Evolutionary conservation across 331 rosid genomes (phyloP).

Genomic region (Saraca asoca): DNA sequence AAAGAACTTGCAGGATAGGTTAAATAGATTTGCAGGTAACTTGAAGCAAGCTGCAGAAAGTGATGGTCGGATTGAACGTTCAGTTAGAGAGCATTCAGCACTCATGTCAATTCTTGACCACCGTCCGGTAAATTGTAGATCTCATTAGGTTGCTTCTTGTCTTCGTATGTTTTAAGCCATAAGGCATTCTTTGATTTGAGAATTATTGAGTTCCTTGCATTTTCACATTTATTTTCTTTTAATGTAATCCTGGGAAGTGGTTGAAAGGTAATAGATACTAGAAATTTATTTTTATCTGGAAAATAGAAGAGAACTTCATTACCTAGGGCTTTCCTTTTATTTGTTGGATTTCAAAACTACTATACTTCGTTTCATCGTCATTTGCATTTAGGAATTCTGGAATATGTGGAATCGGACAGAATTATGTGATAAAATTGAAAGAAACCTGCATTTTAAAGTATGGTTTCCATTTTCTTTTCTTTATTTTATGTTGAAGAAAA

Average conservation of each 20-base stretch:
- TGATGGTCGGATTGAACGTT: constrained; percentile 85
- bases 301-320: neutral
- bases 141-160: constrained; percentile 2
- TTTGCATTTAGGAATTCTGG: neutral
- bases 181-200: neutral
- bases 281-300: constrained; percentile 1
- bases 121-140: constrained; percentile 63
- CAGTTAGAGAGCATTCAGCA: constrained; percentile 76
- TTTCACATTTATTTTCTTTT: neutral
- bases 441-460: no score
- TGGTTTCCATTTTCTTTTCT: neutral
- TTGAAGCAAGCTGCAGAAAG: constrained; percentile 95
- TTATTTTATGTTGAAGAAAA: neutral
- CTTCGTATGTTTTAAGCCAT: neutral
- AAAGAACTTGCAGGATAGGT: constrained; percentile 86
- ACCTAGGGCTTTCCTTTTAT: neutral
- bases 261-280: neutral
- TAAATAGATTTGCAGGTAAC: constrained; percentile 86
- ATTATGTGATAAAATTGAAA: no score
- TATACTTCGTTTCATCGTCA: neutral
- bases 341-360: neutral
- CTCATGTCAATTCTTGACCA: constrained; percentile 86
- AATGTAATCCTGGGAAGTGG: neutral
- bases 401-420: neutral
- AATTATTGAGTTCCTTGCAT: neutral